Conservation (phyloP, 1,284 basidiomycete species). For the Mycosarcoma maydis region DNA sequence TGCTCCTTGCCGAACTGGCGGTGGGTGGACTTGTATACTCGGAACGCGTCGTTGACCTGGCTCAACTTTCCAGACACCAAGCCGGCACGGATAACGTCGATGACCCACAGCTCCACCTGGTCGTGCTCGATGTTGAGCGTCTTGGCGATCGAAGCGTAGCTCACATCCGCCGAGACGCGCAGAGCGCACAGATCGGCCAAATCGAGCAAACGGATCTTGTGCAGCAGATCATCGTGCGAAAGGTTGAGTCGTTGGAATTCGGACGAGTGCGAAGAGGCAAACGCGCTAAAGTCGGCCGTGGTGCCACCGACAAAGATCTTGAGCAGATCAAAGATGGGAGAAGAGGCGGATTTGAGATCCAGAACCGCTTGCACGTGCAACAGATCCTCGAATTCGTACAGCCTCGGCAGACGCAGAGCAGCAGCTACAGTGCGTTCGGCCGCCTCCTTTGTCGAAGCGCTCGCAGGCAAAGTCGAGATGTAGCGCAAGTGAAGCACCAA, state of each 20-base stretch:
- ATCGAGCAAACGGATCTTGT: slow-evolving; percentile 64
- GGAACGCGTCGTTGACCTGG: slow-evolving; percentile 60
- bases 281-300: slow-evolving; percentile 44
- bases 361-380: slow-evolving; percentile 51
- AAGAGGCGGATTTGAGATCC: slow-evolving; percentile 39
- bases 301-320: slow-evolving; percentile 60
- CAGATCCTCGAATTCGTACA: slow-evolving; percentile 64
- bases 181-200: slow-evolving; percentile 61
- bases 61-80: slow-evolving; percentile 63
- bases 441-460: slow-evolving; percentile 18
- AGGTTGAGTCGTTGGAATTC: slow-evolving; percentile 49
- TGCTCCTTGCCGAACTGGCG: slow-evolving; percentile 60
- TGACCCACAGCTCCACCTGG: slow-evolving; percentile 66
- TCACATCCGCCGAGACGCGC: slow-evolving; percentile 56
- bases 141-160: slow-evolving; percentile 54
- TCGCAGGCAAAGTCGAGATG: slow-evolving; percentile 38
- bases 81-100: slow-evolving; percentile 66
- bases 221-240: slow-evolving; percentile 34
- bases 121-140: slow-evolving; percentile 42
- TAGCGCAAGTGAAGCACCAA: slow-evolving; percentile 60
- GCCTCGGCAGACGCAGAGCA: slow-evolving; percentile 57
- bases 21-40: slow-evolving; percentile 62
- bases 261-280: slow-evolving; percentile 19
- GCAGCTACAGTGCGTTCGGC: slow-evolving; percentile 58
- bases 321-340: slow-evolving; percentile 53